These are phyloP conservation scores for Iberis pinnata DNA, from an alignment of 345 rosid species.

Conservation along the genomic window DNA sequence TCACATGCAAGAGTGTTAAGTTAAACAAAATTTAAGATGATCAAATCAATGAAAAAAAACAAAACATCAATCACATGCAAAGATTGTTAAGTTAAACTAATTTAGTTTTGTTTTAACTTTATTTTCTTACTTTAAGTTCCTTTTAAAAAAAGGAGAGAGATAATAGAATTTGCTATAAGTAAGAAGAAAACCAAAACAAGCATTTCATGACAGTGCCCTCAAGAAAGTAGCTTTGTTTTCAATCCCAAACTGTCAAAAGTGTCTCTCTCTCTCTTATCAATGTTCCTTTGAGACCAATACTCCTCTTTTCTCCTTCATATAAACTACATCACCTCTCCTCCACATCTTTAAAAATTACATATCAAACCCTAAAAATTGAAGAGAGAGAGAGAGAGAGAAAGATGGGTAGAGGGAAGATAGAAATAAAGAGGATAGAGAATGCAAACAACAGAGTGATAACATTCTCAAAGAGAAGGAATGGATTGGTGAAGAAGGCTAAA, in stretches of 20 bases:
- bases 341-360: constrained; percentile 15
- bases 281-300: constrained; percentile 18
- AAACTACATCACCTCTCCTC: constrained; percentile 22
- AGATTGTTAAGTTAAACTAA: constrained; percentile 15
- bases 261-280: constrained; percentile 19
- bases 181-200: constrained; percentile 34
- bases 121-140: constrained; percentile 1
- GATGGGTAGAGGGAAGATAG: constrained; percentile 81
- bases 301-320: constrained; percentile 23
- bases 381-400: constrained; percentile 4
- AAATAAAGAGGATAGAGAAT: constrained; percentile 81
- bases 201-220: constrained; percentile 40
- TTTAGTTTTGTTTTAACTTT: not conserved
- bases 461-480: constrained; percentile 66
- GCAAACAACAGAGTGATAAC: constrained; percentile 69
- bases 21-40: constrained; percentile 1
- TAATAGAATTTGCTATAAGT: constrained; percentile 39
- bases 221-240: constrained; percentile 45
- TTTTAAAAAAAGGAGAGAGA: constrained; percentile 18
- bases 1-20: too few relatives aligned
- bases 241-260: constrained; percentile 40
- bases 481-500: constrained; percentile 66
- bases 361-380: constrained; percentile 16
- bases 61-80: constrained; percentile 33
- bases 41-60: constrained; percentile 29